Evolutionary conservation across 495 filamentous ascomycete genomes (phyloP), one percentile per base, ranked within the genome.

Genomic region (Neurospora hispaniola): DNA sequence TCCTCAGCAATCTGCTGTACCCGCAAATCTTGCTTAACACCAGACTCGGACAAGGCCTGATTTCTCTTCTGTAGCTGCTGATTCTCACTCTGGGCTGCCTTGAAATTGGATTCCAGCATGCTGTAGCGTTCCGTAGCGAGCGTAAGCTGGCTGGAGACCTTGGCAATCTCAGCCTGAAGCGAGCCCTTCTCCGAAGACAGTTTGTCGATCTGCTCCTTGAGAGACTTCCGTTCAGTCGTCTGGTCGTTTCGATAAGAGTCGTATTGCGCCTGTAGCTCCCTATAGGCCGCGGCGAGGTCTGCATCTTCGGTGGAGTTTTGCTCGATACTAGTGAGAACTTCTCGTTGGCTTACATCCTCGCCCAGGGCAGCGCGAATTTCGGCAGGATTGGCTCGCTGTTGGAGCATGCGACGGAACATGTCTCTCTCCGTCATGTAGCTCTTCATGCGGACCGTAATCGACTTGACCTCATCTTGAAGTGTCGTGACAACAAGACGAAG

Each of bases 371-470:
- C 90, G 27, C 84, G 83, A 69, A 87, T 81, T 77, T 96, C 92
- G 6, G 85, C 83, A 8, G 86, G 81, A 18, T 84, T 80, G 11
- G 85, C 86, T 41, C 90, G 84, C 75, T 93, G 91, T 73, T 93
- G 89, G 16, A 97, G 88, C 89, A 98, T 96, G 48, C 93, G 93
- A 40, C 94, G 89, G 90, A 97, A 98, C 87, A 97, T 98, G 77
- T 99, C 94, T 42, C 96, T 89, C 82, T 99, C 96, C 78, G 93
- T 93, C 69, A 95, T 92, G 75, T 97, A 97, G 80, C 93, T 97
- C 84, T 97, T 91, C 41, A 92, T 91, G 74, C 93, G 90, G 8
- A 91, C 89, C 5, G 90, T 86, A 69, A 96, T 88, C 42, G 91
- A 90, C 73, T 91, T 87, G 42, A 97, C 86, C 77, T 98, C 95